phyloP scores from a whole-genome alignment of 129 eudicot genomes.

The Tagetes erecta region DNA sequence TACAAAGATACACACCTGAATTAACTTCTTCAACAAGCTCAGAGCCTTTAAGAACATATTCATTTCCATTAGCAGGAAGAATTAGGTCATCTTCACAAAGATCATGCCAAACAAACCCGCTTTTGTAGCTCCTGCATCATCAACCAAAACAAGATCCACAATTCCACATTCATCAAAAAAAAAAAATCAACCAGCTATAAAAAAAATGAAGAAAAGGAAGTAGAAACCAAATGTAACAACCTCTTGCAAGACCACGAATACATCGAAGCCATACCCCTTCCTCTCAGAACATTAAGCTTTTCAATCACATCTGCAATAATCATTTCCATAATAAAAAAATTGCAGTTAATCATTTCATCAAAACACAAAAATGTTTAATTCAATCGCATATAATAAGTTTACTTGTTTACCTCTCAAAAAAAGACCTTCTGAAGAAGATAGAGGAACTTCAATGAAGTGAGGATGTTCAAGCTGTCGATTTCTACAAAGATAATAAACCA shows the following conservation, averaged over 20 bases:
- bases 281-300: conserved; percentile 81
- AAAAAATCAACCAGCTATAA: neutral
- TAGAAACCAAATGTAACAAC: conserved; percentile 35
- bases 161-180: too few relatives aligned
- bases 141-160: conserved; percentile 24
- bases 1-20: conserved; percentile 46
- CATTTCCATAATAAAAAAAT: neutral
- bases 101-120: conserved; percentile 97
- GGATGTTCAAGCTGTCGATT: conserved; percentile 98
- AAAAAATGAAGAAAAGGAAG: neutral
- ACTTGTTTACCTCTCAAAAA: conserved; percentile 68
- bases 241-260: conserved; percentile 99
- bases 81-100: conserved; percentile 86
- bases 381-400: conserved; percentile 33
- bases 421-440: conserved; percentile 83
- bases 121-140: conserved; percentile 78
- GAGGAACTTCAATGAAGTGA: conserved; percentile 85
- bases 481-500: conserved; percentile 79
- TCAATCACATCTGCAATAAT: conserved; percentile 78
- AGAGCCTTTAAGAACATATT: conserved; percentile 95
- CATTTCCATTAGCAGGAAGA: conserved; percentile 88
- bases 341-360: neutral
- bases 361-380: conserved; percentile 16
- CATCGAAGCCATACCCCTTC: conserved; percentile 94
- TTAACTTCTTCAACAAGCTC: conserved; percentile 82